Evolutionary conservation across 2,329 filamentous ascomycete genomes (phyloP), one percentile per base, ranked within the genome.

Genomic region (Diaporthe destruens): DNA sequence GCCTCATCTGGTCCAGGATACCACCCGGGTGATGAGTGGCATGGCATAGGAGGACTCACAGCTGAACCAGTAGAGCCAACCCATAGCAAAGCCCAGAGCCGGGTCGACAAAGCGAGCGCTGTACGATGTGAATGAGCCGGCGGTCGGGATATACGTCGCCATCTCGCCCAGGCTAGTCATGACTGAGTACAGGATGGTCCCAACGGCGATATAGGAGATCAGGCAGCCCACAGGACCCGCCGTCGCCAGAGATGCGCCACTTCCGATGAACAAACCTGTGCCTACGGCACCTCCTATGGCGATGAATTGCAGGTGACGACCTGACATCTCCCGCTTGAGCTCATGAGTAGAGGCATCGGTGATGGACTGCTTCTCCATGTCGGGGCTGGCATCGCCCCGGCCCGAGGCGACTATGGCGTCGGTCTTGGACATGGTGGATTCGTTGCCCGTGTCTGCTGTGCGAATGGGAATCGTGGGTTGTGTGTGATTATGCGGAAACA

Each of bases 31-130:
- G 7, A n/a, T 12, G 8, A 47, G 61, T 36, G 47, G 23, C 36
- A 23, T 29, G 20, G 14, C 6, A n/a, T n/a, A 3, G 7, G 18
- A 6, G n/a, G 23, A 78, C 78, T 72, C 65, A 79, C 91, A 95
- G 49, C 88, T 91, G 79, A 94, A 94, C 91, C 92, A 95, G 82
- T 95, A 95, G 73, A 94, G 91, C 93, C 93, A 95, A 25, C 93
- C 93, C 87, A 95, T 92, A 25, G 92, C 87, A 77, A 95, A 95
- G 9, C 92, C 92, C 61, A 94, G 84, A 71, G 90, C 91, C 14
- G 89, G 90, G 78, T 93, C 91, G 75, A 94, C 87, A 77, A 96
- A 94, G 23, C 93, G 91, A 51, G 90, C 87, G 29, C 93, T 92
- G 77, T 95, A 96, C 51, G 91, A 87, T 39, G 92, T 93, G 80